Conservation (phyloP, 2,329 filamentous ascomycete species). For the Botrytis squamosa region DNA sequence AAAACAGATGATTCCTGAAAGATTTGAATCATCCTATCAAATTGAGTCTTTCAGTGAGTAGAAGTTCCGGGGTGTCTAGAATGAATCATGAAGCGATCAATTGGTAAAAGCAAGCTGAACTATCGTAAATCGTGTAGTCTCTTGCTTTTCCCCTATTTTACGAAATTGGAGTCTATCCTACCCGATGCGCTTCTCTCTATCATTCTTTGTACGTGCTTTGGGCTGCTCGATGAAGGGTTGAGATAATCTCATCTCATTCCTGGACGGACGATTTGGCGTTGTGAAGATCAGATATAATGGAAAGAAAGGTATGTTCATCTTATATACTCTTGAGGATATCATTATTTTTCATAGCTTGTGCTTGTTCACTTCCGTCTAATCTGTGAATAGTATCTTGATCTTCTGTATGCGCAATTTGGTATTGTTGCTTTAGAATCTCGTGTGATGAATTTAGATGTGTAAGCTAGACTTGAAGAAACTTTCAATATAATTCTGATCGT, state of each 20-base stretch:
- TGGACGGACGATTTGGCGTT: not conserved
- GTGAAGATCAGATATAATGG: too few relatives aligned
- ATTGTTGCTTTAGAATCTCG: not conserved
- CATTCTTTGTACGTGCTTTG: not conserved
- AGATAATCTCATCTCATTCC: not conserved
- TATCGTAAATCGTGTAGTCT: not conserved
- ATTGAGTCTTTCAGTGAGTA: not conserved
- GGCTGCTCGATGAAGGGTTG: not conserved
- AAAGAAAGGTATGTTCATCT: too few relatives aligned
- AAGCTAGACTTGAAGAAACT: not conserved
- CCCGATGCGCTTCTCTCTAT: accelerated
- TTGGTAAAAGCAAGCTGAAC: not conserved
- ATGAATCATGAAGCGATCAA: not conserved
- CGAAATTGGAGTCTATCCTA: not conserved
- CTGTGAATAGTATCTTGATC: not conserved
- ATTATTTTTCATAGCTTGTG: not conserved
- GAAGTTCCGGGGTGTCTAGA: not conserved
- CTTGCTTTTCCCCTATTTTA: not conserved
- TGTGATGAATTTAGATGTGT: not conserved
- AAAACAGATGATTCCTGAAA: not conserved
- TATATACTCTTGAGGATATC: not conserved
- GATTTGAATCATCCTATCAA: too few relatives aligned
- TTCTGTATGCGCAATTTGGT: not conserved
- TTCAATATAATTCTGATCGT: not conserved
- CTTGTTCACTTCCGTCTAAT: not conserved